Conservation (phyloP, 148 eudicot genomes). For the Heliamphora exappendiculata region DNA sequence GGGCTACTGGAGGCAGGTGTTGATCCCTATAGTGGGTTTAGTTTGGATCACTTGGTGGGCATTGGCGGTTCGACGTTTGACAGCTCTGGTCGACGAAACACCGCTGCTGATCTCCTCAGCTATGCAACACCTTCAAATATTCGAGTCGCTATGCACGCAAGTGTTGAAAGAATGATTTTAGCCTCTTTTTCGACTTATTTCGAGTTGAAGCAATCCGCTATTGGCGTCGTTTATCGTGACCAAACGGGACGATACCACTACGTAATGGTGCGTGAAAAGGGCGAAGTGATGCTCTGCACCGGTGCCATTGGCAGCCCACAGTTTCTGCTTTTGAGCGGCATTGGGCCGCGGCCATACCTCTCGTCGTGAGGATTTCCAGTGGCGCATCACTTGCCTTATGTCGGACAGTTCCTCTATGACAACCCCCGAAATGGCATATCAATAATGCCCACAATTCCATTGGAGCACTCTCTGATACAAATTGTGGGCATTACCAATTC, state of each 20-base stretch:
- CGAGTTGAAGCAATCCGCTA: conserved; percentile 39
- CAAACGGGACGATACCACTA: conserved; percentile 50
- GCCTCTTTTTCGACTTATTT: conserved; percentile 27
- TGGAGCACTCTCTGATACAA: conserved; percentile 85
- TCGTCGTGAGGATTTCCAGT: conserved; percentile 90
- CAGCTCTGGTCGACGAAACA: conserved; percentile 55
- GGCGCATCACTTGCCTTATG: conserved; percentile 67
- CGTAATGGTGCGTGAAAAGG: conserved; percentile 57
- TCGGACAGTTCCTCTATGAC: conserved; percentile 76
- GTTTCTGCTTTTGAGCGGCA: conserved; percentile 74
- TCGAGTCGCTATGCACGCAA: conserved; percentile 60
- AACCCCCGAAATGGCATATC: conserved; percentile 93
- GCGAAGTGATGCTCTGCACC: conserved; percentile 72
- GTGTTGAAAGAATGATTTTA: conserved; percentile 62
- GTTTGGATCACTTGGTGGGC: conserved; percentile 56
- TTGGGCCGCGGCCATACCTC: conserved; percentile 78
- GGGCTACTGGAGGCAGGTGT: conserved; percentile 73
- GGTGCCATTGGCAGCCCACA: conserved; percentile 92
- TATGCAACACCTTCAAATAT: conserved; percentile 50
- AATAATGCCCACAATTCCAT: conserved; percentile 62
- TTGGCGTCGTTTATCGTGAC: conserved; percentile 76
- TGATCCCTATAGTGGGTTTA: conserved; percentile 68
- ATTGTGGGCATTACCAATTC: conserved; percentile 80
- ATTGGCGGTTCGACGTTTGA: conserved; percentile 89
- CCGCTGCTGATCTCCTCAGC: conserved; percentile 72